Percentiles rank a stretch among this genome's conserved stretches.
These are phyloP conservation scores for Clarireedia homoeocarpa DNA, from an alignment of 2,329 filamentous ascomycete genomes.

Conservation along the genomic window DNA sequence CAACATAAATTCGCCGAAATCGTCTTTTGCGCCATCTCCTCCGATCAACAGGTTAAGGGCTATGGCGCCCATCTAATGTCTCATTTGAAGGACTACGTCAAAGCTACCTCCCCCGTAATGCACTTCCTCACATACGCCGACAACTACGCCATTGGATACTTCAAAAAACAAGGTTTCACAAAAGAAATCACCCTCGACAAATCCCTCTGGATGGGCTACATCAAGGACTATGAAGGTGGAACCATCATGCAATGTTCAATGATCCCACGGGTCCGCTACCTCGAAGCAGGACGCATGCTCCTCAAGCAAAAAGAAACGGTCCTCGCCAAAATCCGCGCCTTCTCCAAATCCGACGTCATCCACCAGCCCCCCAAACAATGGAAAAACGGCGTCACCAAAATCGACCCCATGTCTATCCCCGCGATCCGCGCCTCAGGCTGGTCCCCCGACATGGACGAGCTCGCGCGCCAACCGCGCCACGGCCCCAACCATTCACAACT, in stretches of 20 bases:
- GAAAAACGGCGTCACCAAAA: conserved; percentile 64
- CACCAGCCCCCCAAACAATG: conserved; percentile 81
- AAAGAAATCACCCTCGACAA: conserved; percentile 94
- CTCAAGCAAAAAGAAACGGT: conserved; percentile 96
- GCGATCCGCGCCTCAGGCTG: conserved; percentile 90
- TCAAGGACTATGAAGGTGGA: conserved; percentile 98
- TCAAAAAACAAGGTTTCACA: conserved; percentile 98
- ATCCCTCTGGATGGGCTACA: conserved; percentile 97
- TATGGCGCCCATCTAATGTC: conserved; percentile 98
- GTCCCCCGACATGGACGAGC: conserved; percentile 96
- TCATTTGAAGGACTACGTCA: conserved; percentile 96
- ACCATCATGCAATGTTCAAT: conserved; percentile 99
- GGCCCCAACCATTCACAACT: conserved; percentile 95
- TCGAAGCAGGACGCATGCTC: conserved; percentile 87
- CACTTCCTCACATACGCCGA: conserved; percentile 98
- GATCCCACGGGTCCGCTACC: conserved; percentile 89
- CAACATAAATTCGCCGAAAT: conserved; percentile 93
- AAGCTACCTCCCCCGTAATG: conserved; percentile 93
- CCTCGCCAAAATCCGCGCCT: conserved; percentile 87
- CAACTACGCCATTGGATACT: conserved; percentile 98
- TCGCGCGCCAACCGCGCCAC: conserved; percentile 88
- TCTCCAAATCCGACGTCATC: conserved; percentile 79
- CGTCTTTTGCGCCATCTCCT: conserved; percentile 96
- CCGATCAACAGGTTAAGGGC: conserved; percentile 96
- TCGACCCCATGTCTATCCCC: conserved; percentile 79